Evolutionary conservation across 2,329 filamentous ascomycete species (phyloP), one percentile per base, ranked within the genome.

Genomic region (Aspergillus viridinutans): DNA sequence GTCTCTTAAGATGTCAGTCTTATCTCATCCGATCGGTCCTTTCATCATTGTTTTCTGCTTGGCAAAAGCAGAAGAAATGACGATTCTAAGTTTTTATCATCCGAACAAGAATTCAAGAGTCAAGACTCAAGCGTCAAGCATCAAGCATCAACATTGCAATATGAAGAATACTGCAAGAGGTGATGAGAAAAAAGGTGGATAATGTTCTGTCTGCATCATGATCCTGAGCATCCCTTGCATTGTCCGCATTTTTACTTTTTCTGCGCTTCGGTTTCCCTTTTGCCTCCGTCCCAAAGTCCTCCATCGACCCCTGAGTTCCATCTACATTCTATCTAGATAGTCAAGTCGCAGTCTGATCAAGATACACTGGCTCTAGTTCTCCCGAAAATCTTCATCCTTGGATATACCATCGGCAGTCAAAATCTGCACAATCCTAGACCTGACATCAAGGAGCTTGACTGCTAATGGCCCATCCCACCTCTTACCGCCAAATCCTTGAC

Each of bases 401-500:
- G 32, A 17, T 38, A 38, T 38, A 17, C 7, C 32, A 17, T 38
- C 6, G 3, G 32, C 32, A 7, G 32, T 38, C 32, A 38, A 7
- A 7, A 6, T 38, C 5, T n/a, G 14, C 5, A 7, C 32, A 17
- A 3, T 45, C 20, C 42, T 6, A 12, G 42, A 45, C 42, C 6
- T 12, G 42, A 45, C 8, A 45, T 45, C 43, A 14, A 38, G 32
- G 14, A 38, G 7, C 32, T 38, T 14, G 32, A 38, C 32, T 49
- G 23, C 28, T 52, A 25, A 74, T 74, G 72, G 61, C 64, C 23
- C 59, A 67, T 51, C 54, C 66, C 53, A 53, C 58, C 50, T 68
- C 68, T 23, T 71, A 72, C 60, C 64, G 61, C 54, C 59, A 66
- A 52, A 58, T 74, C 35, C 54, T 69, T 23, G 58, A 64, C 43